These are phyloP conservation scores for Agapanthus africanus DNA, from an alignment of 106 monocot species.

Conservation along the genomic window DNA sequence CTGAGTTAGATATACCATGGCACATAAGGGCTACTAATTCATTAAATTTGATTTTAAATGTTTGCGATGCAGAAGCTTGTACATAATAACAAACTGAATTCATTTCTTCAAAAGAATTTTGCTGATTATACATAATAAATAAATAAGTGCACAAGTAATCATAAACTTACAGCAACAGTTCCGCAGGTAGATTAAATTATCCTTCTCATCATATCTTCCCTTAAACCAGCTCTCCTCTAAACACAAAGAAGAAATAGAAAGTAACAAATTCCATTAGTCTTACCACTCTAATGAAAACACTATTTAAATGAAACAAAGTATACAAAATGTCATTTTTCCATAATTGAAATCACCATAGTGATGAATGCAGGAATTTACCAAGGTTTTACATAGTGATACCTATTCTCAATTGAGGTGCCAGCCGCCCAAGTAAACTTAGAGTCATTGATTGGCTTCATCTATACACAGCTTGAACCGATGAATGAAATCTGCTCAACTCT, in stretches of 20 bases:
- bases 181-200: not conserved
- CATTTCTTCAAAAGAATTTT: not conserved
- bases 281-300: not conserved
- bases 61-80: too few relatives aligned
- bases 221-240: too few relatives aligned
- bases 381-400: not conserved
- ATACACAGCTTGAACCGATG: not conserved
- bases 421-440: not conserved
- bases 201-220: not conserved
- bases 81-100: not conserved
- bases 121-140: not conserved
- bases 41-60: too few relatives aligned
- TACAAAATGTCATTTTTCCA: not conserved
- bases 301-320: not conserved
- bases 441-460: not conserved
- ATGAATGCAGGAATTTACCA: not conserved
- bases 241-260: not conserved
- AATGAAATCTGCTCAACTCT: constrained; percentile 1
- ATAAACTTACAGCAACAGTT: not conserved
- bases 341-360: not conserved
- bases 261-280: not conserved
- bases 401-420: not conserved
- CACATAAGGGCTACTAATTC: too few relatives aligned
- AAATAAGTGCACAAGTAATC: not conserved
- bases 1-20: too few relatives aligned